Conservation (phyloP, 805 yeast species). For the Schwanniomyces polymorphus region DNA sequence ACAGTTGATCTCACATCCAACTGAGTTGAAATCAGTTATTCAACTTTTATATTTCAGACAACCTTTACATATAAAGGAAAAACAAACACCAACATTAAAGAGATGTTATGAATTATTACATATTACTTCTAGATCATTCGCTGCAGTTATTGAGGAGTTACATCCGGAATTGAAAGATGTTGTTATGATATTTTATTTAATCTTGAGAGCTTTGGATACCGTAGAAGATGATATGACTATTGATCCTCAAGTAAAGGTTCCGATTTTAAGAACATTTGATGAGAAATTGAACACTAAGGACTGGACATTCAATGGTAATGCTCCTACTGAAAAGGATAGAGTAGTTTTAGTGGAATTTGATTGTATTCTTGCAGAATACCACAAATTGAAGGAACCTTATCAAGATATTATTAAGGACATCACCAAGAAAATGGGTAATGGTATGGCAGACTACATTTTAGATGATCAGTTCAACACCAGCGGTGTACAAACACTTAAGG, state of each 20-base stretch:
- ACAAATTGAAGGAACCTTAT: constrained; percentile 69
- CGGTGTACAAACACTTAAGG: constrained; percentile 77
- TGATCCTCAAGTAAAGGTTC: constrained; percentile 68
- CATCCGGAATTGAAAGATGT: constrained; percentile 86
- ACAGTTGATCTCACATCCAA: constrained; percentile 67
- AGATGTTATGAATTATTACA: constrained; percentile 69
- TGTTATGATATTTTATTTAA: constrained; percentile 79
- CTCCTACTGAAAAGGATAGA: constrained; percentile 79
- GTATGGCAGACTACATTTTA: constrained; percentile 92
- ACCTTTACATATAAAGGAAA: constrained; percentile 47
- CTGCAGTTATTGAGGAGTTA: constrained; percentile 88
- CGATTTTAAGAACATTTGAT: constrained; percentile 69
- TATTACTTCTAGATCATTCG: constrained; percentile 85
- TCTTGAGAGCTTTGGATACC: constrained; percentile 90
- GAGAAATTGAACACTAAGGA: constrained; percentile 59
- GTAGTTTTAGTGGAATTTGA: constrained; percentile 80
- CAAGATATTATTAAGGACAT: constrained; percentile 78
- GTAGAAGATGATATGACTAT: constrained; percentile 95
- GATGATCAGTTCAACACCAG: constrained; percentile 74
- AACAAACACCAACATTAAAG: constrained; percentile 30
- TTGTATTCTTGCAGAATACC: constrained; percentile 66
- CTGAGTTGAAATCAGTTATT: constrained; percentile 66
- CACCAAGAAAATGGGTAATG: constrained; percentile 88
- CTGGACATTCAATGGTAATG: constrained; percentile 81
- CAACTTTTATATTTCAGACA: constrained; percentile 57